phyloP scores from a whole-genome alignment of 257 asterid species.

The Solanum megistacrolobum region DNA sequence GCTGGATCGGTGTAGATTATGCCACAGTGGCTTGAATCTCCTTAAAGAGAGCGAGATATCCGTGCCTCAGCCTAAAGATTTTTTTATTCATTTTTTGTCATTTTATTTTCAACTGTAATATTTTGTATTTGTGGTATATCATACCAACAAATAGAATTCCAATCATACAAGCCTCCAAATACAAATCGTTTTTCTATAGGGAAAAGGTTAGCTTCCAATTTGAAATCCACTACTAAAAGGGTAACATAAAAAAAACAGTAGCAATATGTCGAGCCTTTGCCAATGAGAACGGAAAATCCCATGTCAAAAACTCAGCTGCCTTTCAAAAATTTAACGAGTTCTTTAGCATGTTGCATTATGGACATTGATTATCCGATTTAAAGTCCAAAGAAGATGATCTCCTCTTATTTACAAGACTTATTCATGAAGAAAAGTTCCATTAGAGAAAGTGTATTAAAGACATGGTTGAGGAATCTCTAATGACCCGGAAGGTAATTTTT shows the following conservation, averaged over 20 bases:
- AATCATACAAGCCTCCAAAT: background rate
- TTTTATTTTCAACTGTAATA: too few species aligned
- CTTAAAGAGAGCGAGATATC: too few species aligned
- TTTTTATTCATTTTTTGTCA: too few species aligned
- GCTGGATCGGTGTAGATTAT: too few species aligned
- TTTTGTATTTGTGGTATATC: too few species aligned
- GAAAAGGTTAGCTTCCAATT: too few species aligned
- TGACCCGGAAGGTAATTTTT: too few species aligned
- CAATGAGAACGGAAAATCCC: background rate
- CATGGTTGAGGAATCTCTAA: background rate
- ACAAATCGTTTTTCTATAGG: background rate
- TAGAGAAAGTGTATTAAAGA: background rate
- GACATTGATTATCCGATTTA: background rate
- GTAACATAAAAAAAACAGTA: background rate
- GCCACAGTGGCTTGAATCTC: too few species aligned
- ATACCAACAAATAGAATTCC: background rate
- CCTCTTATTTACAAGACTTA: background rate
- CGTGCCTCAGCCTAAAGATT: too few species aligned
- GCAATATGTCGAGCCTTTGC: background rate
- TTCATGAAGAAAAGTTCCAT: background rate
- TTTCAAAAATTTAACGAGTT: too few species aligned
- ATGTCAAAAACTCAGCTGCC: background rate
- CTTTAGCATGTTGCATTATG: background rate
- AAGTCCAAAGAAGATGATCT: background rate
- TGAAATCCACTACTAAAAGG: background rate